Percentiles rank a stretch among this genome's conserved stretches.
These are phyloP conservation scores for Apiotrichum laibachii DNA, from an alignment of 1,284 basidiomycete species.

Conservation along the genomic window DNA sequence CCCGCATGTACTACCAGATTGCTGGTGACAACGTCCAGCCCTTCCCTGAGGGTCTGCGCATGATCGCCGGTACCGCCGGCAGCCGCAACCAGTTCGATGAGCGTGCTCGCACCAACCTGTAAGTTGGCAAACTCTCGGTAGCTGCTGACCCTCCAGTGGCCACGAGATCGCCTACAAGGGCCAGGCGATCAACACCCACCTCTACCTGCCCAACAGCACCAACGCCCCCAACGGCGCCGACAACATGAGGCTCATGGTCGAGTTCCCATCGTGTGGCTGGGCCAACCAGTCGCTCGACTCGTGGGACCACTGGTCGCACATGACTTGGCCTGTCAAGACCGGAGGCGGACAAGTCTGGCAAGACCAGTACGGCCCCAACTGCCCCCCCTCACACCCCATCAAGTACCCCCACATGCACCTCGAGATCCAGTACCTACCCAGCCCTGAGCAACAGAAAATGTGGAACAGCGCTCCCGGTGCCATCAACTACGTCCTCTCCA, in stretches of 20 bases:
- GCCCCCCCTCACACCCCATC: slow-evolving; percentile 37
- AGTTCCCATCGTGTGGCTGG: slow-evolving; percentile 43
- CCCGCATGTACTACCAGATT: slow-evolving; percentile 40
- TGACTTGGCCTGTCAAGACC: slow-evolving; percentile 35
- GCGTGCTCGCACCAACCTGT: too few species aligned
- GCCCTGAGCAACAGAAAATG: background rate
- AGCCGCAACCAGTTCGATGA: slow-evolving; percentile 14
- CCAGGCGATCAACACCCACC: slow-evolving; percentile 22
- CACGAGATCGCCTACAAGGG: slow-evolving; percentile 4
- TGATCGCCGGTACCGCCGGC: slow-evolving; percentile 38
- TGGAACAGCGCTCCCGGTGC: slow-evolving; percentile 11
- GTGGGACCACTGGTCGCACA: slow-evolving; percentile 43
- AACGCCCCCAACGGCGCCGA: slow-evolving; percentile 32
- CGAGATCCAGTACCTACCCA: slow-evolving; percentile 23
- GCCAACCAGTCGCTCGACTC: slow-evolving; percentile 34
- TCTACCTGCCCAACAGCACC: slow-evolving; percentile 35
- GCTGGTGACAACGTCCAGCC: slow-evolving; percentile 31
- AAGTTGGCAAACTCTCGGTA: too few species aligned
- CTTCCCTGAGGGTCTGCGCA: slow-evolving; percentile 46
- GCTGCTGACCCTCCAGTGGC: too few species aligned
- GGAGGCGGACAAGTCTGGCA: slow-evolving; percentile 19
- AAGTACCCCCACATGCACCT: slow-evolving; percentile 45
- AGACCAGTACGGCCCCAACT: slow-evolving; percentile 21
- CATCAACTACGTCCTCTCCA: slow-evolving; percentile 35
- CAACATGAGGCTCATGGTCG: slow-evolving; percentile 25